Evolutionary conservation across 768 basidiomycete species (phyloP), one percentile per base, ranked within the genome.

Genomic region (Agaricus bisporus): DNA sequence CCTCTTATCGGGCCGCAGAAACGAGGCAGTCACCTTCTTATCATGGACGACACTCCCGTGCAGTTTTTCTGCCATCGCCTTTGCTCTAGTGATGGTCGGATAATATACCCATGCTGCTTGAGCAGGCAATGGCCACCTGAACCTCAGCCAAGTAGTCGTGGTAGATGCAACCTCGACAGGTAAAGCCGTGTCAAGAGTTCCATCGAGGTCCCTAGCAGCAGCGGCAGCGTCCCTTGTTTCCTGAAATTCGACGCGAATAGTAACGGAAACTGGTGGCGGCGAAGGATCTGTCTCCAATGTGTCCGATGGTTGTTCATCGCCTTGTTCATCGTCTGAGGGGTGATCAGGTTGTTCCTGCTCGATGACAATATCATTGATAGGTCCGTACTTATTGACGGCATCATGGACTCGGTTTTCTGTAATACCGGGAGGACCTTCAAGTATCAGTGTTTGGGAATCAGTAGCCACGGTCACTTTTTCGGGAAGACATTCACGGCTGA

Each of bases 71-170:
- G 69, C 74, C 44, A 73, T 70, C 10, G 62, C 48, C 55, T 76
- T 78, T 2, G 80, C 81, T n/a, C 57, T 56, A 2, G 67, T 63
- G 36, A 79, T 64, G 2, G 69, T 69, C 4, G 63, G 22, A 59
- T 80, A 84, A 55, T 73, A 72, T 18, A 68, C 70, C 74, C 77
- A 83, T 5, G 74, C 79, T 7, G 64, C 64, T 25, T 63, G 58
- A 48, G 63, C 66, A 0, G 80, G 73, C 9, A 73, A 68, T 36
- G 71, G 71, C 77, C 79, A 81, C 25, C 63, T 67, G 4, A 82
- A 48, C 54, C 70, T 74, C 51, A 78, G 62, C 53, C 54, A 46
- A 35, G 48, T 45, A 47, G 48, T 39, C 42, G 48, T 39, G 18
- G 39, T 47, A 18, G 45, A 11, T 25, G 46, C 47, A 2, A 25